Conservation (phyloP, 129 eudicot species). For the Escallonia rubra region DNA sequence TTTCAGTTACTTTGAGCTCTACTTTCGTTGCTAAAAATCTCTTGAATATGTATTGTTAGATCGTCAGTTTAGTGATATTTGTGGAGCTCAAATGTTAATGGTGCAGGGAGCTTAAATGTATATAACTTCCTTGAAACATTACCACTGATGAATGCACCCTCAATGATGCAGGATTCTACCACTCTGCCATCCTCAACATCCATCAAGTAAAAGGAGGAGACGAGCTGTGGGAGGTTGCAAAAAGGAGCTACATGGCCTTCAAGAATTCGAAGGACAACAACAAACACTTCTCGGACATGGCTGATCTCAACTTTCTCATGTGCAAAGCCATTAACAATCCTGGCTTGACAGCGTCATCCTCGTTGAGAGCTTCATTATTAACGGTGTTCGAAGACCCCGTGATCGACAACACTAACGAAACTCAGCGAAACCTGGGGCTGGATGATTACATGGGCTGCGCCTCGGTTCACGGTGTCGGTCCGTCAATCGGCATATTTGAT, state of each 20-base stretch:
- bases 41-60: too few relatives aligned
- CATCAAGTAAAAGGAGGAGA: slow-evolving; percentile 40
- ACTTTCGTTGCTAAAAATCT: too few relatives aligned
- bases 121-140: too few relatives aligned
- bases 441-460: slow-evolving; percentile 38
- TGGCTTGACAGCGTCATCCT: slow-evolving; percentile 45
- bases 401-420: slow-evolving; percentile 24
- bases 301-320: slow-evolving; percentile 53
- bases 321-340: slow-evolving; percentile 52
- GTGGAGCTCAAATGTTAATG: too few relatives aligned
- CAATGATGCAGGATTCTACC: slow-evolving; percentile 42
- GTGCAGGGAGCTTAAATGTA: too few relatives aligned
- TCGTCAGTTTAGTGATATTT: too few relatives aligned
- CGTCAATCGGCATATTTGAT: slow-evolving; percentile 38
- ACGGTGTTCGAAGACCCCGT: slow-evolving; percentile 52
- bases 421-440: slow-evolving; percentile 27
- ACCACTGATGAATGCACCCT: neutral
- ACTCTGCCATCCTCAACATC: slow-evolving; percentile 44
- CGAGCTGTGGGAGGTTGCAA: slow-evolving; percentile 47
- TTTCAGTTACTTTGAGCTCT: too few relatives aligned
- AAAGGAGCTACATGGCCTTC: slow-evolving; percentile 37
- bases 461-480: slow-evolving; percentile 41
- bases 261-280: slow-evolving; percentile 33
- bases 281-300: slow-evolving; percentile 52
- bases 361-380: slow-evolving; percentile 39